Base-by-base conservation (phyloP, 2,329 filamentous ascomycete species). In the Ophidiomyces ophidiicola region DNA sequence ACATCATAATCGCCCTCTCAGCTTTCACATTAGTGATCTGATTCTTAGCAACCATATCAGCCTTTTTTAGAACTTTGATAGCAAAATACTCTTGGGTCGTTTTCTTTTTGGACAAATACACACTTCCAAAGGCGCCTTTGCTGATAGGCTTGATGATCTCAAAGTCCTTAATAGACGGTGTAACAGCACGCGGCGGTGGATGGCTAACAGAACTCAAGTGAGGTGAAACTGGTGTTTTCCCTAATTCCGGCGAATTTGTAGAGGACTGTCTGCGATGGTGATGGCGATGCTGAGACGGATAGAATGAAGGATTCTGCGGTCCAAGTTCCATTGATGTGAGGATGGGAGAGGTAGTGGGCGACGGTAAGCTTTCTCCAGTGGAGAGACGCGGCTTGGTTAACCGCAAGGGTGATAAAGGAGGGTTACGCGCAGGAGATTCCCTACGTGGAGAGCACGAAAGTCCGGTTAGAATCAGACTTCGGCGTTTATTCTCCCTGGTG, bases 11-110 rank as follows among this genome's bases (percentile, higher is more conserved):
- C 15, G 92, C 92, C 49, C 90, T 76, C 62, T 98, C 90, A 6
- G 92, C 90, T 62, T 98, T 96, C 54, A 98, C 90, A 55, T 98
- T 98, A 50, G 90, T 94, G 50, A 98, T 87, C 58, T 98, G 90
- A 58, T 98, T 98, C 63, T 98, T 98, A 45, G 90, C 90, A 46
- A 98, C 85, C 90, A 98, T 98, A 67, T 98, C 90, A n/a, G 90
- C 87, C 63, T 98, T 98, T 58, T 96, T 96, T 44, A 98, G 62
- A 1, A 96, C 90, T 57, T 98, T 98, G 66, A 98, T 96, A 6
- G 90, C 90, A 58, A 88, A 98, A 60, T 98, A 98, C 54, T 98
- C 90, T 32, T 87, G 88, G 0, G 92, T 98, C 0, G 85, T 90
- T 61, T 94, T 96, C 70, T 98, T 98, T 66, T 96, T 98, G 1